phyloP scores from a whole-genome alignment of 352 stramenopile species.

The Globisporangium barbulae region DNA sequence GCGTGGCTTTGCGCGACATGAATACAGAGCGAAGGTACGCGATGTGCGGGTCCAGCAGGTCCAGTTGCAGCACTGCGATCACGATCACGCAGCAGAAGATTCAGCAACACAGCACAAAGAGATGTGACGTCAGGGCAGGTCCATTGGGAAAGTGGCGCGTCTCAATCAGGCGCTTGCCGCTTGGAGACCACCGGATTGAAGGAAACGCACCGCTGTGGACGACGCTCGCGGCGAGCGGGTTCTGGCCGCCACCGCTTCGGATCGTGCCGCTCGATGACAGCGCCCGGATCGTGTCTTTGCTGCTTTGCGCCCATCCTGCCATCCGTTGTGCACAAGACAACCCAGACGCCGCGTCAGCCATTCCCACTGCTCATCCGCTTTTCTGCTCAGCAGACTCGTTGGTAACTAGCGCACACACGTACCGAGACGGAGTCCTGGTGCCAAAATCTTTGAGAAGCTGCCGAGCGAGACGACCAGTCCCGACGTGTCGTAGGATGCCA shows the following conservation, averaged over 20 bases:
- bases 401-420: constrained; percentile 18
- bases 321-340: background rate
- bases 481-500: constrained; percentile 64
- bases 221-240: constrained; percentile 85
- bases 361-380: no score
- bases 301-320: constrained; percentile 63
- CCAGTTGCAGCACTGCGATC: constrained; percentile 51
- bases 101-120: constrained; percentile 16
- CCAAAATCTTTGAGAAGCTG: constrained; percentile 95
- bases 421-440: constrained; percentile 87
- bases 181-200: constrained; percentile 8
- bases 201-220: constrained; percentile 48
- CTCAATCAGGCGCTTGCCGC: background rate
- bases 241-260: constrained; percentile 88
- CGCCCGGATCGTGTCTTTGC: constrained; percentile 45
- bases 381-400: background rate
- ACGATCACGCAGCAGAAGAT: background rate
- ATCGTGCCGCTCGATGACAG: constrained; percentile 77
- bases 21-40: constrained; percentile 41
- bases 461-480: constrained; percentile 81
- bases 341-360: background rate
- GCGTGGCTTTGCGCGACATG: constrained; percentile 32
- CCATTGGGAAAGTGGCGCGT: background rate
- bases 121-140: constrained; percentile 30
- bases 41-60: constrained; percentile 48